Conservation (phyloP, 331 rosid species). For the Quercus lobata region DNA sequence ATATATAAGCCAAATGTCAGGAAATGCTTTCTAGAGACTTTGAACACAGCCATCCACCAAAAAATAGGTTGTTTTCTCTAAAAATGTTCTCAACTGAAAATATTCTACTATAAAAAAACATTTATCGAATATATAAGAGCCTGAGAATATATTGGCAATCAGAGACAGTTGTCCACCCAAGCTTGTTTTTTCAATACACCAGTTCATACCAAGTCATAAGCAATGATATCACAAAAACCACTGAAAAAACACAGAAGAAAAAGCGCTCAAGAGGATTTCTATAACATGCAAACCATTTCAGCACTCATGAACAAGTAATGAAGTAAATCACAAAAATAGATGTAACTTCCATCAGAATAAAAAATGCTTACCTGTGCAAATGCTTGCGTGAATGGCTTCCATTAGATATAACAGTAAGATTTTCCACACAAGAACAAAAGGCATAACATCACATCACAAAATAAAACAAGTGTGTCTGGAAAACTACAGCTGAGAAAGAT, state of each 20-base stretch:
- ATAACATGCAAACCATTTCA: neutral
- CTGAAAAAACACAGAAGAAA: neutral
- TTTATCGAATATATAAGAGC: too few relatives aligned
- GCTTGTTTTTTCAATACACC: too few relatives aligned
- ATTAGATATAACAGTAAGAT: conserved; percentile 24
- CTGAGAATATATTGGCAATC: too few relatives aligned
- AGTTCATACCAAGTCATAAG: neutral
- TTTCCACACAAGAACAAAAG: conserved; percentile 32
- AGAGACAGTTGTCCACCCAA: too few relatives aligned
- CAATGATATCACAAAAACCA: neutral
- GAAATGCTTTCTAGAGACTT: too few relatives aligned
- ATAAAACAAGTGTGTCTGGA: conserved; percentile 33
- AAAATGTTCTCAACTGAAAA: too few relatives aligned
- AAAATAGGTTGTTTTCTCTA: too few relatives aligned
- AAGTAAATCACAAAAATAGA: neutral
- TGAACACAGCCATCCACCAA: too few relatives aligned
- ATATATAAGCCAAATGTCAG: too few relatives aligned
- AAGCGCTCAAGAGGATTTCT: neutral
- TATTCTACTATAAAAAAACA: too few relatives aligned
- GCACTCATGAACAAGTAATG: neutral
- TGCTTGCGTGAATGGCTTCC: conserved; percentile 24
- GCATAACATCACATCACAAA: conserved; percentile 16
- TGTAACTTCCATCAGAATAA: neutral
- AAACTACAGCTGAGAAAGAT: conserved; percentile 11
- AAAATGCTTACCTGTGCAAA: neutral